Evolutionary conservation across 345 rosid species (phyloP), one percentile per base, ranked within the genome.

Genomic region (Pistacia vera): DNA sequence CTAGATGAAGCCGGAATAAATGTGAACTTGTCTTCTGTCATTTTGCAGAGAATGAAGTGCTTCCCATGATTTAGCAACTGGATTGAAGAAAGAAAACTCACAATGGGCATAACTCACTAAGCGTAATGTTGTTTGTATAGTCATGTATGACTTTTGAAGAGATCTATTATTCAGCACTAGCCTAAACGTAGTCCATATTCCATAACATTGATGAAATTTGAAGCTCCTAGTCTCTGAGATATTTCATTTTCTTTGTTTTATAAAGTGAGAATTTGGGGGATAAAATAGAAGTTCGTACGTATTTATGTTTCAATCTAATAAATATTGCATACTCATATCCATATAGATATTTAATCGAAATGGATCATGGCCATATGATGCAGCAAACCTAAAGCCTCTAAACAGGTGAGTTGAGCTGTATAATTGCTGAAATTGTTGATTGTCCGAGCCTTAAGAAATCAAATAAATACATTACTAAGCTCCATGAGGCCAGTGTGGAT

Each of bases 11-110:
- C 51, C 63, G 49, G 28, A 11, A 44, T 22, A 28, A 60, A 54
- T 51, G 57, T 55, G 54, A 41, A 49, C 65, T 79, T 25, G 55
- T 54, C 80, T 66, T 71, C 74, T 85, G 49, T 71, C 82, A 68
- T 79, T 77, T 81, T 84, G 86, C 92, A 93, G 99, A 86, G 97
- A 86, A 92, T 96, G 97, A 96, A 90, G 67, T 93, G 97, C 92
- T 93, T 96, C 86, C 95, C 98, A 14, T 96, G 88, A 92, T 79
- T 36, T 63, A 28, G 22, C 52, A 73, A 63, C 60, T 66, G 78
- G 66, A 46, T 66, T n/a, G 56, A 13, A 72, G 78, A 55, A 65
- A 67, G 68, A 66, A 59, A 55, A 4, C 41, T 28, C 44, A 65
- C 59, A 44, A 7, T 65, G 51, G 17, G 20, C 63, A 74, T 73